Base-by-base conservation (phyloP, 768 basidiomycete species). In the Sarcodon sp. region DNA sequence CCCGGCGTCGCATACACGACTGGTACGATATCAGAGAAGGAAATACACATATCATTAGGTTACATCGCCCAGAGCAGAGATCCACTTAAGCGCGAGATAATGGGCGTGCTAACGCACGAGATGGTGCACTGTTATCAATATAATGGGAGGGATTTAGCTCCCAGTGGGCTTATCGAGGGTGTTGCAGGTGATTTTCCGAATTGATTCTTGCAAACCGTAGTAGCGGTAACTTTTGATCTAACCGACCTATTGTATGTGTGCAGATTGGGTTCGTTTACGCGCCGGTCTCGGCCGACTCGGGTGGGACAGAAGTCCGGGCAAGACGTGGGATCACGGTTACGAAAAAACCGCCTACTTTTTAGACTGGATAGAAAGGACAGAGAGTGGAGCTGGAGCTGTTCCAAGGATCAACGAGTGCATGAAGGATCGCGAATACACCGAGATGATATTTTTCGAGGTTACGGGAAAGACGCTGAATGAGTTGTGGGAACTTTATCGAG, bases 51-150 rank as follows among this genome's bases (percentile, higher is more conserved):
- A 44, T 81, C 83, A 6, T 70, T 82, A 18, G 69, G 79, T 44
- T 76, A 87, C 62, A 70, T 88, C 61, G 63, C 64, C 45, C 65
- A 68, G 46, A 64, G 61, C 47, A 64, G 49, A 65, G 69, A 36
- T 69, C 75, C 47, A 57, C 63, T 63, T 18, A 46, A 48, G 31
- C 70, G 81, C 43, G 86, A 89, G 64, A 79, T 87, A 44, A 53
- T 65, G 37, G 87, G 86, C 4, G 83, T 87, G 3, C 66, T 89
- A 3, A 66, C 73, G 34, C 86, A 85, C 58, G 84, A 89, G 63
- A 71, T 83, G 57, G 85, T 86, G 6, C 87, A 89, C 53, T 87
- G 82, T 57, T 88, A 71, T 59, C 87, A 88, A 57, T 75, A 78
- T 61, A 71, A 84, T 54, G 83, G 71, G 1, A 57, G 65, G 18